These are phyloP conservation scores for Penicillium macrosclerotiorum DNA, from an alignment of 495 filamentous ascomycete genomes.

Conservation along the genomic window DNA sequence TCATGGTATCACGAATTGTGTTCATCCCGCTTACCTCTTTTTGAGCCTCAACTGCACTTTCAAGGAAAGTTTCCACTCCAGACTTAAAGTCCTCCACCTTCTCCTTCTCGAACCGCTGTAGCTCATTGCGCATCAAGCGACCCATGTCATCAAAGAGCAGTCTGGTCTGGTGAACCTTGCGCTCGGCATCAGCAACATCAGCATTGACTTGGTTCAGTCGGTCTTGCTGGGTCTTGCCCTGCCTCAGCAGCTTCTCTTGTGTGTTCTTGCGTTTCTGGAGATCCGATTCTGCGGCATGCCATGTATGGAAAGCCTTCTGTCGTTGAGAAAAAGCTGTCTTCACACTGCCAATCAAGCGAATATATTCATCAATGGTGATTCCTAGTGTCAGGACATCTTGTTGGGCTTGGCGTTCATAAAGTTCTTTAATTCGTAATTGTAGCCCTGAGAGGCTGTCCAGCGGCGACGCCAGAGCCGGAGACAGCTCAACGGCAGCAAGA, in stretches of 20 bases:
- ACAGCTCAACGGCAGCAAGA: slow-evolving; percentile 83
- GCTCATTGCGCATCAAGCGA: slow-evolving; percentile 80
- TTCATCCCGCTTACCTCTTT: slow-evolving; percentile 81
- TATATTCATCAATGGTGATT: slow-evolving; percentile 97
- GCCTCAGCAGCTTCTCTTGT: slow-evolving; percentile 88
- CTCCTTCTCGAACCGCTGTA: slow-evolving; percentile 93
- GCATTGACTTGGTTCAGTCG: slow-evolving; percentile 85
- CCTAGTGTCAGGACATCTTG: slow-evolving; percentile 95
- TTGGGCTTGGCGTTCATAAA: slow-evolving; percentile 95
- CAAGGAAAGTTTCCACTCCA: slow-evolving; percentile 94
- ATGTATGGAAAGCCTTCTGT: slow-evolving; percentile 91
- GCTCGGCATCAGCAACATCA: slow-evolving; percentile 89
- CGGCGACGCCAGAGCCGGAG: slow-evolving; percentile 81
- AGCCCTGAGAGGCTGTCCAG: slow-evolving; percentile 88
- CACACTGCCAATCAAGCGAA: slow-evolving; percentile 87
- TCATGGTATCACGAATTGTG: background rate
- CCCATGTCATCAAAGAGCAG: slow-evolving; percentile 98
- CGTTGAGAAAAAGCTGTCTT: slow-evolving; percentile 90
- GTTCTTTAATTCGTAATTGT: slow-evolving; percentile 87
- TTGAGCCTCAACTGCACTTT: slow-evolving; percentile 94
- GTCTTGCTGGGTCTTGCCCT: slow-evolving; percentile 94
- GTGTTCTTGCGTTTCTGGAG: slow-evolving; percentile 78
- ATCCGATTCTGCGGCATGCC: slow-evolving; percentile 86
- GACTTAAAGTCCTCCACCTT: slow-evolving; percentile 99
- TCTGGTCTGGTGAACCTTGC: slow-evolving; percentile 86